These are phyloP conservation scores for Cordyceps militaris DNA, from an alignment of 2,329 filamentous ascomycete species.

Conservation along the genomic window DNA sequence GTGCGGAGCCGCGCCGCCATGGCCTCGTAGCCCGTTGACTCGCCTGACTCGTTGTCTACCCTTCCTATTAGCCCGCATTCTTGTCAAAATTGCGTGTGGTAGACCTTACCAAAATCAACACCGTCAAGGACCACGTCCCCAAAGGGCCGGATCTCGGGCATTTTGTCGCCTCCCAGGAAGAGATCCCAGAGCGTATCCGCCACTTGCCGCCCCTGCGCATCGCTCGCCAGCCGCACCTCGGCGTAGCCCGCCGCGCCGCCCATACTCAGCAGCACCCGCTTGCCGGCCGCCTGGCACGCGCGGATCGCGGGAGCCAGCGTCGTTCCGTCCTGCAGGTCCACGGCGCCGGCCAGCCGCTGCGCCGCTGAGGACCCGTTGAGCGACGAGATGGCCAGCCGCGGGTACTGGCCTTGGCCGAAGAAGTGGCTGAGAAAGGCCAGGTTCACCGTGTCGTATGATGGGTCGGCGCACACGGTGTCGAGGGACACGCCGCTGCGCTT, in stretches of 20 bases:
- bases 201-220: slow-evolving; percentile 40
- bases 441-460: slow-evolving; percentile 18
- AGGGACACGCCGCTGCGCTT: slow-evolving; percentile 15
- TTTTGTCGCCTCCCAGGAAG: slow-evolving; percentile 46
- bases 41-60: slow-evolving; percentile 50
- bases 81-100: neutral
- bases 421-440: slow-evolving; percentile 19
- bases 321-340: slow-evolving; percentile 17
- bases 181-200: slow-evolving; percentile 60
- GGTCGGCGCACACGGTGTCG: slow-evolving; percentile 16
- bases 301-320: slow-evolving; percentile 27
- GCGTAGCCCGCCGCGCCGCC: slow-evolving; percentile 62
- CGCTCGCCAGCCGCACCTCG: slow-evolving; percentile 48
- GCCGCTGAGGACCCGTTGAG: slow-evolving; percentile 2
- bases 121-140: slow-evolving; percentile 60
- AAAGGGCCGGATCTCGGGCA: slow-evolving; percentile 55
- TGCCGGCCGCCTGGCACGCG: slow-evolving; percentile 55
- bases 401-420: slow-evolving; percentile 12
- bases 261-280: slow-evolving; percentile 63
- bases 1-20: slow-evolving; percentile 50
- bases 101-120: slow-evolving; percentile 50
- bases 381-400: slow-evolving; percentile 1
- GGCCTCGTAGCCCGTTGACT: slow-evolving; percentile 48
- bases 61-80: neutral
- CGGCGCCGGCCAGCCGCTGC: slow-evolving; percentile 17